Percentiles rank a stretch among this genome's conserved stretches.
phyloP scores from a whole-genome alignment of 768 basidiomycete species.

The Chlorophyllum brunneum region DNA sequence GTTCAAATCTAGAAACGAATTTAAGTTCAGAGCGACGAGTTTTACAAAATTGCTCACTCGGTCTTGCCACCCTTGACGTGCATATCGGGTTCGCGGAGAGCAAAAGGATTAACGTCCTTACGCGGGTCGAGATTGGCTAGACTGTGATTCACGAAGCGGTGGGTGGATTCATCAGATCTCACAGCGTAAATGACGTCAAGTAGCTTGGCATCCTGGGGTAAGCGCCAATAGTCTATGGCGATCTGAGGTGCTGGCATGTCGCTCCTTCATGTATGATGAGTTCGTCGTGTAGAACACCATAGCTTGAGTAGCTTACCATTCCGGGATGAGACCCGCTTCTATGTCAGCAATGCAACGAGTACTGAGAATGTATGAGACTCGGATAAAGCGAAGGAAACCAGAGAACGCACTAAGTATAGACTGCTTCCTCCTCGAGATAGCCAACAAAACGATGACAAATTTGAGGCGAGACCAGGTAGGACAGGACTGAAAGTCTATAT shows the following conservation, averaged over 20 bases:
- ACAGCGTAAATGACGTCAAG: constrained; percentile 90
- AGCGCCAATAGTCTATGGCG: constrained; percentile 94
- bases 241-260: constrained; percentile 78
- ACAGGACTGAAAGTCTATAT: constrained; percentile 50
- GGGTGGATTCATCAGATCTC: constrained; percentile 89
- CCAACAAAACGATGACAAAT: constrained; percentile 91
- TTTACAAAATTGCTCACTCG: constrained; percentile 46
- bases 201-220: constrained; percentile 66
- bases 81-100: constrained; percentile 86
- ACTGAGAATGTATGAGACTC: constrained; percentile 30
- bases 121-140: constrained; percentile 78
- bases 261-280: constrained; percentile 37
- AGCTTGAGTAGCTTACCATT: constrained; percentile 51
- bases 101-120: constrained; percentile 87
- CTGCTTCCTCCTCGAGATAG: constrained; percentile 92
- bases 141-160: constrained; percentile 95
- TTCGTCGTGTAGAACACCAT: neutral
- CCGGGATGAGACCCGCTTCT: constrained; percentile 74
- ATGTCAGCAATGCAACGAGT: constrained; percentile 83
- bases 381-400: neutral
- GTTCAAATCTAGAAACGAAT: constrained; percentile 50
- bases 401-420: constrained; percentile 74
- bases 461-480: constrained; percentile 72
- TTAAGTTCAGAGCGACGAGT: neutral
- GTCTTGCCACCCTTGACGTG: constrained; percentile 71